phyloP scores from a whole-genome alignment of 1,284 basidiomycete species.

The Porogramme epimiltina region DNA sequence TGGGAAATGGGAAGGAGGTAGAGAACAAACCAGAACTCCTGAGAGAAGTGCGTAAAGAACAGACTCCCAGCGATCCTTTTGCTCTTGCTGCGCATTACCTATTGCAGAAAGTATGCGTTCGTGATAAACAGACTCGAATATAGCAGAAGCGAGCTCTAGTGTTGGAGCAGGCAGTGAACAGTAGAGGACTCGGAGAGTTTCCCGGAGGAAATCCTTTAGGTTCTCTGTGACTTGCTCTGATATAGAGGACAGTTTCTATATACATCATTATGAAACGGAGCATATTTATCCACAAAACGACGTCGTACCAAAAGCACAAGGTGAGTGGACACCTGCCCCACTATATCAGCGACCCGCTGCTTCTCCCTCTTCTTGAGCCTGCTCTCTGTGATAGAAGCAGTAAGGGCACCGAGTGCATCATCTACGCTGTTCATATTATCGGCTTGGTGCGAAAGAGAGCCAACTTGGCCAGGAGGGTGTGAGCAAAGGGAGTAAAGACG shows the following conservation, averaged over 20 bases:
- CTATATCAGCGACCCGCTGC: constrained; percentile 11
- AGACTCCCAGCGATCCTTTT: constrained; percentile 30
- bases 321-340: constrained; percentile 24
- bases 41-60: constrained; percentile 32
- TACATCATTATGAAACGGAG: background rate
- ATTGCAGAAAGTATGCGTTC: constrained; percentile 29
- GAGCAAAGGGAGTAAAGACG: background rate
- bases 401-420: constrained; percentile 6
- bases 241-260: constrained; percentile 27
- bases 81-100: constrained; percentile 20
- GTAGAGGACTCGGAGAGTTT: constrained; percentile 31
- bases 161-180: constrained; percentile 22
- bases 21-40: constrained; percentile 34
- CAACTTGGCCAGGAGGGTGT: too few species aligned
- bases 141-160: constrained; percentile 29
- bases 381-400: constrained; percentile 12
- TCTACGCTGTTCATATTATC: constrained; percentile 7
- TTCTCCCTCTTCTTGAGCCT: constrained; percentile 14
- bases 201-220: constrained; percentile 27
- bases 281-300: background rate
- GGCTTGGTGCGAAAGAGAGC: background rate
- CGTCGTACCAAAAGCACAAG: constrained; percentile 27
- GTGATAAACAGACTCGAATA: constrained; percentile 30
- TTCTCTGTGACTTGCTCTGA: constrained; percentile 20
- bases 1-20: background rate